Base-by-base conservation (phyloP, 306 rosid genomes). In the Astragalus membranaceus region DNA sequence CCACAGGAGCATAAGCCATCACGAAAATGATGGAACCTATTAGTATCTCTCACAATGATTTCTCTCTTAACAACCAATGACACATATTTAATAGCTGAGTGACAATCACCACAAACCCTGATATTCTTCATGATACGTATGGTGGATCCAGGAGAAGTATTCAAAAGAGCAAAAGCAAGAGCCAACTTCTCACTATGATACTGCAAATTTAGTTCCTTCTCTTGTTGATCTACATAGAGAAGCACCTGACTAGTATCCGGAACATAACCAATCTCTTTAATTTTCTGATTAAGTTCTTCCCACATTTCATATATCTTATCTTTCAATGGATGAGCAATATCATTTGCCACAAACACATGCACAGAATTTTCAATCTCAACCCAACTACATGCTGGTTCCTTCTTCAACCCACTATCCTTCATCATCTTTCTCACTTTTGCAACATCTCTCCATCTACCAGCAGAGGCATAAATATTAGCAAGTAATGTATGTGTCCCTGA, bases 361-460 rank as follows among this genome's bases (percentile, higher is more conserved):
- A 79, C 75, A 56, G 63, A 67, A 72, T 83, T 83, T 70, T 76
- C 82, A 50, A 83, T 79, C 67, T 83, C 84, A 67, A 83, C 87
- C 87, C 87, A 83, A 41, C 87, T 83, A 76, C 85, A 81, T n/a
- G 85, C 85, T 4, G 85, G 85, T 49, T 81, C 79, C 76, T 81
- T 81, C 77, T 81, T 83, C 70, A 83, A 51, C 33, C 84, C 84
- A 51, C 84, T 79, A 36, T 71, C 77, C 67, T 70, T 79, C 87
- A 83, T 83, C 49, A 42, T 39, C 58, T 72, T 83, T 50, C 82
- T 72, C 63, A 83, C 76, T 54, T 73, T 77, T 68, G 87, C 87
- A 33, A 52, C 87, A 9, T 83, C 87, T 49, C 33, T 59, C 87
- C 84, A 83, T 54, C 79, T 73, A 53, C 84, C 82, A 67, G 84